Evolutionary conservation across 805 yeast species (phyloP).

Genomic region (Sungouiozyma ichnusensis): DNA sequence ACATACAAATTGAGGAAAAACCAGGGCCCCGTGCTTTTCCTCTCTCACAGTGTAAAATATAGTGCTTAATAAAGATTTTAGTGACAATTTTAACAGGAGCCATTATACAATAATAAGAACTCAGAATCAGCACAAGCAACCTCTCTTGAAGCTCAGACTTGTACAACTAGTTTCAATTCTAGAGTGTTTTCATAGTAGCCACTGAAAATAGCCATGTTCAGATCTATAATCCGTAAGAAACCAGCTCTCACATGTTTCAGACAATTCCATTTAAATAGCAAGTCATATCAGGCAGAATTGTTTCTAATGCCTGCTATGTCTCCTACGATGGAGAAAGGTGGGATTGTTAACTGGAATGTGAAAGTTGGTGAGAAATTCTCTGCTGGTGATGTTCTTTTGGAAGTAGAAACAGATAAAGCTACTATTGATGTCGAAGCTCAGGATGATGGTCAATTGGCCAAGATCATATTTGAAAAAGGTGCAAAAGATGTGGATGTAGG

Average conservation of each 20-base stretch:
- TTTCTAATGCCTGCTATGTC: conserved; percentile 98
- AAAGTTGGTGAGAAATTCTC: conserved; percentile 63
- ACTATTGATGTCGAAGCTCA: conserved; percentile 77
- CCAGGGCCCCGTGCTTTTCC: not conserved
- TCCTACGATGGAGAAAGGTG: conserved; percentile 97
- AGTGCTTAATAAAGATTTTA: not conserved
- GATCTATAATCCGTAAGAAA: not conserved
- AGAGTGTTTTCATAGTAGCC: not conserved
- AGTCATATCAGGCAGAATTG: conserved; percentile 27
- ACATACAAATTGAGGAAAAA: not conserved
- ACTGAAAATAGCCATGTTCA: not conserved
- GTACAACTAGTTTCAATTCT: too few species aligned
- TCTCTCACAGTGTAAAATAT: not conserved
- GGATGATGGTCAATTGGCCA: conserved; percentile 85
- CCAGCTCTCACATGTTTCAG: conserved; percentile 4
- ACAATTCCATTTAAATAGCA: conserved; percentile 18
- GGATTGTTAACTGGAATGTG: conserved; percentile 80
- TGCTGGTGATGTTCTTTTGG: conserved; percentile 75
- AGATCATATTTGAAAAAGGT: conserved; percentile 62
- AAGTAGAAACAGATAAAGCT: conserved; percentile 82
- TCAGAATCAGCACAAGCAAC: too few species aligned
- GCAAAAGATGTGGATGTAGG: conserved; percentile 74
- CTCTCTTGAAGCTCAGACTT: too few species aligned
- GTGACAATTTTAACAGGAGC: not conserved
- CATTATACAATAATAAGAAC: not conserved